These are phyloP conservation scores for Saitozyma sp. DNA, from an alignment of 768 basidiomycete species.

Conservation along the genomic window DNA sequence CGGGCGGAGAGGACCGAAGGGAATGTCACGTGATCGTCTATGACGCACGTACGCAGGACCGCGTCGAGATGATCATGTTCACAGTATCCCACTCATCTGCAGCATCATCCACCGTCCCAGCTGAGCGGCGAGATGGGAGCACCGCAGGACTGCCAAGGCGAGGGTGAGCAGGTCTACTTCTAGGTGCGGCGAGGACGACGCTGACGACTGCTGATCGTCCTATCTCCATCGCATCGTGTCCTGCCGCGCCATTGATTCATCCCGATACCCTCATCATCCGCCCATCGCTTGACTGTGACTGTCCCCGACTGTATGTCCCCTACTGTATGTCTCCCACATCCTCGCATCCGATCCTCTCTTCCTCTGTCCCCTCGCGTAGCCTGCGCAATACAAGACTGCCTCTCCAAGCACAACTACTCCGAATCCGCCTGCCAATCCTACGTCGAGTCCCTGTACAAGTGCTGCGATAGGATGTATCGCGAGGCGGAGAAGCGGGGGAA, in stretches of 20 bases:
- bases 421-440: slow-evolving; percentile 39
- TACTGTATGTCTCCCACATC: too few relatives aligned
- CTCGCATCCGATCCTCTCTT: too few relatives aligned
- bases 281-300: too few relatives aligned
- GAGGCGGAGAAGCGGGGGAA: slow-evolving; percentile 22
- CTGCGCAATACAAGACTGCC: slow-evolving; percentile 50
- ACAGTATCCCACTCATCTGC: too few relatives aligned
- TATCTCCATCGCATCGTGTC: not conserved
- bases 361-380: slow-evolving; percentile 12
- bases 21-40: too few relatives aligned
- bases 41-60: too few relatives aligned
- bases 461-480: slow-evolving; percentile 46
- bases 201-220: too few relatives aligned
- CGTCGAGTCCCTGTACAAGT: slow-evolving; percentile 45
- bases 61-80: too few relatives aligned
- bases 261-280: not conserved
- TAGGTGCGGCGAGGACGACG: too few relatives aligned
- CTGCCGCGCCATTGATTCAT: not conserved
- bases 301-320: too few relatives aligned
- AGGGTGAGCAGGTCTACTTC: slow-evolving; percentile 25
- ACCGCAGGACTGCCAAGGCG: slow-evolving; percentile 45
- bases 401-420: slow-evolving; percentile 45
- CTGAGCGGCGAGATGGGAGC: slow-evolving; percentile 7
- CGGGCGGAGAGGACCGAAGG: too few relatives aligned
- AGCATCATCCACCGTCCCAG: too few relatives aligned